Percentiles rank a stretch among this genome's conserved stretches.
These are phyloP conservation scores for Stromatinia cepivora DNA, from an alignment of 2,329 filamentous ascomycete genomes.

Conservation along the genomic window DNA sequence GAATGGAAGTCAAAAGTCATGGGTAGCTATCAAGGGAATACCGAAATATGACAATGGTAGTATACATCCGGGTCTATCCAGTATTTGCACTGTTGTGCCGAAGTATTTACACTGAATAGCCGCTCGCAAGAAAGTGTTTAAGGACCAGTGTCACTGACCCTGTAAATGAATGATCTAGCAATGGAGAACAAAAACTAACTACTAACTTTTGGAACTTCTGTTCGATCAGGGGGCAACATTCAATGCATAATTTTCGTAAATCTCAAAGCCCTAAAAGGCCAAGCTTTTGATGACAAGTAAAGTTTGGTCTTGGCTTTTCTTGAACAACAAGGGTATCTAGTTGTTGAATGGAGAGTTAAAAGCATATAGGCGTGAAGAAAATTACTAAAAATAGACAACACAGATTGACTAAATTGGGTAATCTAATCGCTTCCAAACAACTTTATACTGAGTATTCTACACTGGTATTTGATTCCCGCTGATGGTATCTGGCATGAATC, in stretches of 20 bases:
- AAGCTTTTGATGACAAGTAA: constrained; percentile 15
- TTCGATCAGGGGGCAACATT: not conserved
- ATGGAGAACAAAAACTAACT: not conserved
- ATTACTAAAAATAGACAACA: constrained; percentile 8
- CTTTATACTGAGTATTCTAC: not conserved
- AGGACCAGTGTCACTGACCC: constrained; percentile 13
- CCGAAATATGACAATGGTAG: not conserved
- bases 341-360: not conserved
- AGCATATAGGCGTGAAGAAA: not conserved
- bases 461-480: not conserved
- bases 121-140: not conserved
- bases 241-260: not conserved
- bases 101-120: constrained; percentile 11
- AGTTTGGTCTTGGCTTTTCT: not conserved
- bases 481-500: not conserved
- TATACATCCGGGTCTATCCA: not conserved
- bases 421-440: not conserved
- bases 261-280: not conserved
- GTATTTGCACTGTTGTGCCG: not conserved
- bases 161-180: constrained; percentile 8
- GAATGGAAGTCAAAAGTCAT: not conserved
- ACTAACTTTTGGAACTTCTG: not conserved
- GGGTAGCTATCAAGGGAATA: not conserved
- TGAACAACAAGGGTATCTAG: not conserved
- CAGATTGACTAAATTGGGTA: not conserved